Conservation (phyloP, 2,329 filamentous ascomycete genomes). For the Trichoderma atrobrunneum region DNA sequence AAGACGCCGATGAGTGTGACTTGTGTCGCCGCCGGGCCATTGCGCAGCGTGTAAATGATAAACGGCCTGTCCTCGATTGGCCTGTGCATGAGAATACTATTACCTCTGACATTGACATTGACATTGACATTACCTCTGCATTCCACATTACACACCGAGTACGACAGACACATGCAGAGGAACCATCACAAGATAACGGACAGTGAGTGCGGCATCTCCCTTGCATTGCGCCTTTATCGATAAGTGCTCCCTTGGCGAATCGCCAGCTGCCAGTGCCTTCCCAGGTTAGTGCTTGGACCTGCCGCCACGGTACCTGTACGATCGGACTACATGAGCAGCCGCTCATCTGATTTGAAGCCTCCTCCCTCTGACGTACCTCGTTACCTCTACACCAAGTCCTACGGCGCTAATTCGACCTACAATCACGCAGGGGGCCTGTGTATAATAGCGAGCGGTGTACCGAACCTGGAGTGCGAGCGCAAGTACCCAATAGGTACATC, state of each 20-base stretch:
- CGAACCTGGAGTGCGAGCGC: neutral
- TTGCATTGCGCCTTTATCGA: conserved; percentile 12
- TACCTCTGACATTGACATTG: neutral
- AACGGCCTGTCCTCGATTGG: neutral
- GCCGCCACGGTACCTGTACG: neutral
- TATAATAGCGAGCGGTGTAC: conserved; percentile 7
- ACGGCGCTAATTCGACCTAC: neutral
- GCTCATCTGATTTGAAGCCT: neutral
- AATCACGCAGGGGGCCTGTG: neutral
- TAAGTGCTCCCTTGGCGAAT: neutral
- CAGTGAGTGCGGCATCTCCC: neutral
- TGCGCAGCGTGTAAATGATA: neutral
- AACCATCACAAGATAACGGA: conserved; percentile 3
- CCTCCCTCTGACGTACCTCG: neutral
- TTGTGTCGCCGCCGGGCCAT: neutral
- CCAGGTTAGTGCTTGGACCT: neutral
- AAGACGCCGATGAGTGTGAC: conserved; percentile 10
- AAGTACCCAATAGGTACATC: neutral
- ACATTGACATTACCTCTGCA: neutral
- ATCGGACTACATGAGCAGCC: neutral
- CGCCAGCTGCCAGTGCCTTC: no score
- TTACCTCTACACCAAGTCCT: neutral
- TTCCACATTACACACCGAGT: neutral
- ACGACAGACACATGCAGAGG: neutral
- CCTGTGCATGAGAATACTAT: neutral